Conservation (phyloP, 2,329 filamentous ascomycete species). For the Fusarium sp. region DNA sequence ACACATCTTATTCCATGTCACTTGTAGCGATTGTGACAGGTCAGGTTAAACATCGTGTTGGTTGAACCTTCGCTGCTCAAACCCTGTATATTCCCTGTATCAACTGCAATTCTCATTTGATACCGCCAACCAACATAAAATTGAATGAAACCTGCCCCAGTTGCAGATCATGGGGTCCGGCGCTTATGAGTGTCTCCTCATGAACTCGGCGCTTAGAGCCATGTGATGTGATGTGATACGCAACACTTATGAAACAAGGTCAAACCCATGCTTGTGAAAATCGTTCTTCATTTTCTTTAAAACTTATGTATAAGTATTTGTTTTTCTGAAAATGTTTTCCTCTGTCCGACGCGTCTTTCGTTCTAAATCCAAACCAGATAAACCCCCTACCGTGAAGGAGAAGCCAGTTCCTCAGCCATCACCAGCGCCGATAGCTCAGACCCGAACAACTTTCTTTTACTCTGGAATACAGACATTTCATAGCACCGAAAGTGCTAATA, state of each 20-base stretch:
- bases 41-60: not conserved
- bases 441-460: not conserved
- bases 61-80: not conserved
- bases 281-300: no score
- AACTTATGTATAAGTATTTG: no score
- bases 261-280: no score
- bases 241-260: no score
- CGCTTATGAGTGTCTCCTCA: no score
- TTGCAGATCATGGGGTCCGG: not conserved
- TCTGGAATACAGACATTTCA: constrained; percentile 3
- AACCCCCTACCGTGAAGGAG: not conserved
- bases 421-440: fast-evolving
- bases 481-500: not conserved
- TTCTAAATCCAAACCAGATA: not conserved
- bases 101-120: not conserved
- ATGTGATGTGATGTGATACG: no score
- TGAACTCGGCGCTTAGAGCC: no score
- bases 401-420: not conserved
- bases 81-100: not conserved
- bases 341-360: constrained; percentile 6
- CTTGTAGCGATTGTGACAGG: not conserved
- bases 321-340: not conserved
- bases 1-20: no score
- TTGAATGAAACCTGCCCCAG: not conserved
- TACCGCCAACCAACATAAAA: not conserved